Conservation (phyloP, 1,284 basidiomycete genomes). For the Volvariella surrecta region DNA sequence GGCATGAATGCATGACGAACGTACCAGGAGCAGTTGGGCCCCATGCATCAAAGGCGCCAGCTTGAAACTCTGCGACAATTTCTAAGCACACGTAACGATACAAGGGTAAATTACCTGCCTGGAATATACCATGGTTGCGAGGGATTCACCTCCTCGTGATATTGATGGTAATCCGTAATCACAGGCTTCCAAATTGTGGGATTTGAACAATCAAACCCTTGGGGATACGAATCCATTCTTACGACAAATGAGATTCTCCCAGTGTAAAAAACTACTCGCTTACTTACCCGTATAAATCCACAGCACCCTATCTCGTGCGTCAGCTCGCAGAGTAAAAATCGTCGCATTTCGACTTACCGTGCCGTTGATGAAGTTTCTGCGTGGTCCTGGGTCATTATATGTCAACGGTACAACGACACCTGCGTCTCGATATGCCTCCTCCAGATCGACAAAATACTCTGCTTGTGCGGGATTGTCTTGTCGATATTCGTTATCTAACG, state of each 20-base stretch:
- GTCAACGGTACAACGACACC: constrained; percentile 64
- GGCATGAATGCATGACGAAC: too few relatives aligned
- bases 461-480: constrained; percentile 38
- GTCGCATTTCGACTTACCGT: constrained; percentile 25
- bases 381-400: constrained; percentile 60
- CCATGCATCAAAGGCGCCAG: constrained; percentile 70
- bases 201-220: constrained; percentile 67
- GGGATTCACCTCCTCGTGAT: constrained; percentile 48
- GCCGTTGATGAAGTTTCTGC: constrained; percentile 61
- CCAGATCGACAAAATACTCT: constrained; percentile 61
- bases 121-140: constrained; percentile 60
- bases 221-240: constrained; percentile 59
- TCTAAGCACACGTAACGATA: background rate
- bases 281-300: constrained; percentile 37
- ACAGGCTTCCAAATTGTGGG: constrained; percentile 53
- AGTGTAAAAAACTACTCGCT: background rate
- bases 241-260: background rate
- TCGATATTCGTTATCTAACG: constrained; percentile 68
- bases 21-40: constrained; percentile 54
- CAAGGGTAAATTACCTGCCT: constrained; percentile 22
- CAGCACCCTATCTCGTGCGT: constrained; percentile 27
- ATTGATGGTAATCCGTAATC: constrained; percentile 45
- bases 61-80: constrained; percentile 46
- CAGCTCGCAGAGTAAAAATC: background rate
- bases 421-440: constrained; percentile 43